These are phyloP conservation scores for Globisporangium solare DNA, from an alignment of 352 stramenopile species.

Conservation along the genomic window DNA sequence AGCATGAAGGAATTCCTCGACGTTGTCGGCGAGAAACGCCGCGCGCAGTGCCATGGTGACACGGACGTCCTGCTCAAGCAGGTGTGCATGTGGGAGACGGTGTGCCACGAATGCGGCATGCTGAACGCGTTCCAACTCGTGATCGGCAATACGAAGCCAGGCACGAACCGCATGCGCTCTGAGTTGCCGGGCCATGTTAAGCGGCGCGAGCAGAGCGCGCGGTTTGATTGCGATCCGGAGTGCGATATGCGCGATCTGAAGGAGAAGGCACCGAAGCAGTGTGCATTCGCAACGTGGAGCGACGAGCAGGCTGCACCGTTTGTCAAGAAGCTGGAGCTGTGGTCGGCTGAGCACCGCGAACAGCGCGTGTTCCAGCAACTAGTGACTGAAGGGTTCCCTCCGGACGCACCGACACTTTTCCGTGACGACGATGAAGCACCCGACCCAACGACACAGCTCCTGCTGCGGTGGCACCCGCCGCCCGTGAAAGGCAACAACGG, in stretches of 20 bases:
- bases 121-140: constrained; percentile 86
- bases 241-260: constrained; percentile 66
- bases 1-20: constrained; percentile 80
- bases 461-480: constrained; percentile 67
- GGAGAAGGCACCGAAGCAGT: constrained; percentile 43
- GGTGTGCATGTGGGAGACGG: constrained; percentile 90
- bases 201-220: constrained; percentile 43
- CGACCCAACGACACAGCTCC: constrained; percentile 66
- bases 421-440: constrained; percentile 40
- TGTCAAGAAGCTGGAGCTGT: constrained; percentile 70
- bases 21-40: constrained; percentile 73
- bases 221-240: constrained; percentile 55
- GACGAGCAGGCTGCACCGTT: constrained; percentile 45
- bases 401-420: constrained; percentile 51
- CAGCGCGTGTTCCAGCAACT: constrained; percentile 62
- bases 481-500: constrained; percentile 56
- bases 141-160: constrained; percentile 38
- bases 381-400: constrained; percentile 59
- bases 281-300: constrained; percentile 56
- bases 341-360: constrained; percentile 66
- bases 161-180: constrained; percentile 40
- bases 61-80: constrained; percentile 70
- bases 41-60: constrained; percentile 61
- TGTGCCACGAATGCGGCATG: constrained; percentile 90
- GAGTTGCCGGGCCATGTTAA: constrained; percentile 67